These are phyloP conservation scores for Solanum paucissectum DNA, from an alignment of 257 asterid genomes.

Conservation along the genomic window DNA sequence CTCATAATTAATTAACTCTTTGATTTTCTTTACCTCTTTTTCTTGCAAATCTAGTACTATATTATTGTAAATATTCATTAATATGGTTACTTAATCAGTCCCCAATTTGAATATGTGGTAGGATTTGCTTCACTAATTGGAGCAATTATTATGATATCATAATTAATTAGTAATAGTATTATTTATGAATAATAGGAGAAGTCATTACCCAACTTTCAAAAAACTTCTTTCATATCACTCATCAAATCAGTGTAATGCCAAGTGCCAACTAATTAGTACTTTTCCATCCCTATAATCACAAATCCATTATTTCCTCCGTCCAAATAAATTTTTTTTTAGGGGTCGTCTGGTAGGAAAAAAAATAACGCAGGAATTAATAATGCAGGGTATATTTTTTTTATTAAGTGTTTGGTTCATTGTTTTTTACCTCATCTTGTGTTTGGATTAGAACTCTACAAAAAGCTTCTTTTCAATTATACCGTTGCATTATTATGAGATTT, in stretches of 20 bases:
- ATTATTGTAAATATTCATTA: neutral
- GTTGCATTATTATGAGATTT: no score
- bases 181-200: neutral
- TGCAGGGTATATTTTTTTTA: no score
- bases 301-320: neutral
- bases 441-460: no score
- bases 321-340: neutral
- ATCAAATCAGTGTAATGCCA: neutral
- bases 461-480: no score
- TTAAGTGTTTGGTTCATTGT: no score
- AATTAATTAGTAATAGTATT: no score
- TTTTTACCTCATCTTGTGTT: no score
- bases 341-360: no score
- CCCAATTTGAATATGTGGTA: neutral
- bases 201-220: neutral
- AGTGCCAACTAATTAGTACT: neutral
- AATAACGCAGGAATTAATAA: no score
- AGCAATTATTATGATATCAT: neutral
- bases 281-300: neutral
- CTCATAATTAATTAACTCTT: neutral
- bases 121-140: neutral
- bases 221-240: neutral
- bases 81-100: neutral
- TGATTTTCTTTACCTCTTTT: neutral
- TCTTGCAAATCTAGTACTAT: neutral